phyloP scores from a whole-genome alignment of 2,329 filamentous ascomycete genomes.

The Fusarium sp. region DNA sequence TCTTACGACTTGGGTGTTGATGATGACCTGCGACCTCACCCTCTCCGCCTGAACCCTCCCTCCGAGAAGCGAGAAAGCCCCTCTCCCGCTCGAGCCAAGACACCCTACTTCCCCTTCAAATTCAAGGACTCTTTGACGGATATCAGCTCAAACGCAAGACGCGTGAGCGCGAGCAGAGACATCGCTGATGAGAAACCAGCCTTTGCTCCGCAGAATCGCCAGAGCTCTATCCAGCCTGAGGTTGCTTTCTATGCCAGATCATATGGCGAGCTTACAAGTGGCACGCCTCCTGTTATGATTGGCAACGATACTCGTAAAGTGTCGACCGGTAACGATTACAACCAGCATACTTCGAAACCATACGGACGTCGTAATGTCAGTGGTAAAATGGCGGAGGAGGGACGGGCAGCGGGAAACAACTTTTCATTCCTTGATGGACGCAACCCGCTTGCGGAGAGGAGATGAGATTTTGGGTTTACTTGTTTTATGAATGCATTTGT shows the following conservation, averaged over 20 bases:
- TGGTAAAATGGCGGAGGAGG: slow-evolving; percentile 79
- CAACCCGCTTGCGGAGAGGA: slow-evolving; percentile 31
- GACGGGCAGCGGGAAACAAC: slow-evolving; percentile 55
- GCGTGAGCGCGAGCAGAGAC: slow-evolving; percentile 57
- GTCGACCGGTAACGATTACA: slow-evolving; percentile 69
- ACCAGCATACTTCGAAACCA: slow-evolving; percentile 46
- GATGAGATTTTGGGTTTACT: slow-evolving; percentile 9
- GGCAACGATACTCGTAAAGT: slow-evolving; percentile 64
- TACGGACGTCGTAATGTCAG: slow-evolving; percentile 71
- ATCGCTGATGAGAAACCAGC: slow-evolving; percentile 55
- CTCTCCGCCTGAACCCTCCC: slow-evolving; percentile 63
- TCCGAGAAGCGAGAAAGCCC: slow-evolving; percentile 17
- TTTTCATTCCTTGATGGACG: slow-evolving; percentile 40
- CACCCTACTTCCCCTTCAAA: slow-evolving; percentile 37
- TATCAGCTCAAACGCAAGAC: slow-evolving; percentile 58
- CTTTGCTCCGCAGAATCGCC: slow-evolving; percentile 42
- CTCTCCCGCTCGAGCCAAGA: slow-evolving; percentile 34
- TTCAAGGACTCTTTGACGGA: slow-evolving; percentile 55
- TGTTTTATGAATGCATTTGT: slow-evolving; percentile 20
- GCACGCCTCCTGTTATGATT: slow-evolving; percentile 65
- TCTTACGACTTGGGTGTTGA: slow-evolving; percentile 46
- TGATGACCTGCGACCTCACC: slow-evolving; percentile 59
- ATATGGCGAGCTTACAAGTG: slow-evolving; percentile 68
- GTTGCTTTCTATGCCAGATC: slow-evolving; percentile 63
- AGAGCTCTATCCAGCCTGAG: slow-evolving; percentile 63